A percentile compares a stretch with the other conserved stretches of the same genome.
Evolutionary conservation across 345 rosid genomes (phyloP).

Genomic region (Euphorbia pulcherrima): DNA sequence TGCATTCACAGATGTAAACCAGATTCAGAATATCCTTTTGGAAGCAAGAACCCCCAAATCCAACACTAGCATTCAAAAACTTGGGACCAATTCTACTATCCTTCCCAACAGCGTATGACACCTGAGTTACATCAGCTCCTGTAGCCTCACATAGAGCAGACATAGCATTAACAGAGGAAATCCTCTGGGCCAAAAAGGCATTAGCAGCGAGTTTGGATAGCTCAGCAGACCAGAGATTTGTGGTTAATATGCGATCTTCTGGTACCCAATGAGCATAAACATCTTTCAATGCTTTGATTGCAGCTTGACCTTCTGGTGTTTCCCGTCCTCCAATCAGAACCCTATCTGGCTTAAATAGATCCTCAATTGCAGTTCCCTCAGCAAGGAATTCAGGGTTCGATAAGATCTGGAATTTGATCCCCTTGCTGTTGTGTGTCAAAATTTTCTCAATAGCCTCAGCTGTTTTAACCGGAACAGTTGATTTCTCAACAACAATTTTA

Average conservation of each 20-base stretch:
- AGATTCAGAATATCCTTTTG: constrained; percentile 85
- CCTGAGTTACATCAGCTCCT: constrained; percentile 79
- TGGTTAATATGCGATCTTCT: constrained; percentile 67
- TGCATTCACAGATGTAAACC: constrained; percentile 90
- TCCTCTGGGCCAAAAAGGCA: constrained; percentile 88
- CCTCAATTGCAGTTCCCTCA: constrained; percentile 83
- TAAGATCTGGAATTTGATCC: constrained; percentile 85
- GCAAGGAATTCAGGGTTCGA: constrained; percentile 97
- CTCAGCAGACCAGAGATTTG: constrained; percentile 95
- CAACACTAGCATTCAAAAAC: constrained; percentile 84
- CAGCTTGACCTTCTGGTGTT: constrained; percentile 78
- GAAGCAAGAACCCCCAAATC: constrained; percentile 89
- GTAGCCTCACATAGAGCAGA: constrained; percentile 94
- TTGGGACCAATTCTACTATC: constrained; percentile 80
- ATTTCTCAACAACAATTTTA: constrained; percentile 91
- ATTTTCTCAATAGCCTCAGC: constrained; percentile 93
- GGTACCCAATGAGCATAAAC: constrained; percentile 89
- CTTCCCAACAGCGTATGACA: constrained; percentile 70
- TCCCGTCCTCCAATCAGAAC: constrained; percentile 93
- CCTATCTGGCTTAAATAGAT: constrained; percentile 71
- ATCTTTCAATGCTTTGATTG: constrained; percentile 67
- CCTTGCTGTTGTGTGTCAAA: constrained; percentile 86
- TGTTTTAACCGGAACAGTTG: constrained; percentile 91
- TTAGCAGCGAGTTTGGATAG: constrained; percentile 94
- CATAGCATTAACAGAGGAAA: constrained; percentile 89